Evolutionary conservation across 805 yeast genomes (phyloP).

Genomic region (Komagataella kurtzmanii): DNA sequence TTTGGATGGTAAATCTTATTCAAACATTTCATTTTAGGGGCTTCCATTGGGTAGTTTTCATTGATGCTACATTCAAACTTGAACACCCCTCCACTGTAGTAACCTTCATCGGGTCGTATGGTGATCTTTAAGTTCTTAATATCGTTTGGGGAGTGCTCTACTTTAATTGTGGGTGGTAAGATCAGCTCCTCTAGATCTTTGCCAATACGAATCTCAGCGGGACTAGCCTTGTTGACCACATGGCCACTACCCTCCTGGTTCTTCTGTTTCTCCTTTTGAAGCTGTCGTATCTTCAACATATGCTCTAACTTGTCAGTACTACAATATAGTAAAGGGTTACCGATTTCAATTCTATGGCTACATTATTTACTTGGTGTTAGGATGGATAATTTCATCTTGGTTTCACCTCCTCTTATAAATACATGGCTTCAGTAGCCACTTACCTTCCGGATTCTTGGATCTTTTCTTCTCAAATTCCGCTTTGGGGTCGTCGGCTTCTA

Average conservation of each 20-base stretch:
- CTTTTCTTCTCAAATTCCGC: slow-evolving; percentile 47
- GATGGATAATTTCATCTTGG: background rate
- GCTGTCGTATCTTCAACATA: slow-evolving; percentile 16
- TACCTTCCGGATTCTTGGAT: slow-evolving; percentile 51
- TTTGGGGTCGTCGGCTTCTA: slow-evolving; percentile 55
- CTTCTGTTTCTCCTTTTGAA: slow-evolving; percentile 14
- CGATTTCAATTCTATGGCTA: no score
- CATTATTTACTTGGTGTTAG: background rate
- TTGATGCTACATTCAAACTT: slow-evolving; percentile 51
- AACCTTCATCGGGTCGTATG: slow-evolving; percentile 61
- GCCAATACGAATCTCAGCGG: slow-evolving; percentile 68
- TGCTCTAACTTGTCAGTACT: background rate
- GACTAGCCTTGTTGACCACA: slow-evolving; percentile 6
- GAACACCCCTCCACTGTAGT: slow-evolving; percentile 58
- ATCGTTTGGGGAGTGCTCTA: slow-evolving; percentile 36
- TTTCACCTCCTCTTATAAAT: slow-evolving; percentile 77
- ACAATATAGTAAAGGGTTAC: no score
- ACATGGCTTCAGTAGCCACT: slow-evolving; percentile 91
- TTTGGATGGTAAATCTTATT: slow-evolving; percentile 85
- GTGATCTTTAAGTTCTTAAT: slow-evolving; percentile 47
- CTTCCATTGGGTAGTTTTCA: slow-evolving; percentile 78
- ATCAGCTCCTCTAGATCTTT: slow-evolving; percentile 63
- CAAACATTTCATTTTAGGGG: slow-evolving; percentile 71
- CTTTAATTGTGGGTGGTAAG: slow-evolving; percentile 42
- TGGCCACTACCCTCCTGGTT: background rate